Base-by-base conservation (phyloP, 1,139 yeast genomes). In the Suhomyces ambrosiae region DNA sequence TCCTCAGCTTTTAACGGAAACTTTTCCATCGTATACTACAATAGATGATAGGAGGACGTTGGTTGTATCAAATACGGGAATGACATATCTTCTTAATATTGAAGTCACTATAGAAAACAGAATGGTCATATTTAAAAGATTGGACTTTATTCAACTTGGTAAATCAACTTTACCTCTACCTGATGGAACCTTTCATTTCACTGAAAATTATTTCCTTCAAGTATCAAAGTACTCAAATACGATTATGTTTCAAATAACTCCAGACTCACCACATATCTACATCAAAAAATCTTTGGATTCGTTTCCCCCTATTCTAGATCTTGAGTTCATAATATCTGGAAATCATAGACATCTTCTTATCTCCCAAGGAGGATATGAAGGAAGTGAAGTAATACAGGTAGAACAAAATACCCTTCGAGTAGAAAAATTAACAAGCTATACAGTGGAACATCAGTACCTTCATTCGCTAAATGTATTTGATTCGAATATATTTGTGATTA, bases 331-430 rank as follows among this genome's bases (percentile, higher is more conserved):
- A 6, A 14, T 18, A 4, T 35, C 35, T 2, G 38, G 37, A 2
- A 37, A 38, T 15, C 12, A 19, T 5, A 27, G 38, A 3, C 49
- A 49, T n/a, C 13, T 68, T 7, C 48, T 59, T 18, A 43, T 61
- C 3, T 63, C 71, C 35, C 72, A 64, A 41, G 75, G 76, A 16
- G 71, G 74, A 2, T 60, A 63, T 42, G 58, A 61, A 15, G 60
- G 66, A 27, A 69, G 74, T 6, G 74, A 70, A 37, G 45, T 63
- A 26, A 28, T 33, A n/a, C 24, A 11, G 3, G n/a, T n/a, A 5
- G 15, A 9, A n/a, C 7, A 15, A n/a, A 24, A 24, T 12, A 8
- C 12, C 9, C 15, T 5, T n/a, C 9, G 15, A 24, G 27, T 12
- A 11, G 21, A 5, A 6, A 18, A 18, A 18, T 6, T 18, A 30